Conservation (phyloP, 2,329 filamentous ascomycete genomes). For the Ophiocordyceps robertsii region DNA sequence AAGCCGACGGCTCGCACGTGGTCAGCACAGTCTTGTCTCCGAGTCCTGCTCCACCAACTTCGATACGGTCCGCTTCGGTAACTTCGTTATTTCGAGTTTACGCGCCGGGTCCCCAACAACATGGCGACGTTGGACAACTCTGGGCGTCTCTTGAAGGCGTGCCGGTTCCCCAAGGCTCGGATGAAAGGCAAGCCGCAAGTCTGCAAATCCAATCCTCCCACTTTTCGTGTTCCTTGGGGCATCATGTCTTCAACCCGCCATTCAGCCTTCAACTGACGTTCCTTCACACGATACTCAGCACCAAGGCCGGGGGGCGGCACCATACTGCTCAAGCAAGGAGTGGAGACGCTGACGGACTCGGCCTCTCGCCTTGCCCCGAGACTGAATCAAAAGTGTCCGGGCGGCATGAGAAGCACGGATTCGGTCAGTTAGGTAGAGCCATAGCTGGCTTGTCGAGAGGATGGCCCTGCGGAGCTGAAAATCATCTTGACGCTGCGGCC, state of each 20-base stretch:
- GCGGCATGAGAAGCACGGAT: conserved; percentile 22
- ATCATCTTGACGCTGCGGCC: conserved; percentile 13
- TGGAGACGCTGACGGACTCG: conserved; percentile 20
- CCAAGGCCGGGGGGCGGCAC: conserved; percentile 20
- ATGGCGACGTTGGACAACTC: too few species aligned
- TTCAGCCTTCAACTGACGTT: conserved; percentile 19
- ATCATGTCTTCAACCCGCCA: background rate
- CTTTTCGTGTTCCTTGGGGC: background rate
- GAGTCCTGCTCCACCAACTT: too few species aligned
- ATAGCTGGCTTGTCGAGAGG: conserved; percentile 14
- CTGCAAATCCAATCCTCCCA: conserved; percentile 16
- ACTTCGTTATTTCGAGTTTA: too few species aligned
- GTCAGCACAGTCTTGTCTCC: too few species aligned
- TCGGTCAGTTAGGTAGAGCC: conserved; percentile 14
- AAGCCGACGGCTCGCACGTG: too few species aligned
- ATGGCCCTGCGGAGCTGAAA: conserved; percentile 8
- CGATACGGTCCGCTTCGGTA: background rate
- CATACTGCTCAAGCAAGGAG: conserved; percentile 19
- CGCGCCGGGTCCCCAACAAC: too few species aligned
- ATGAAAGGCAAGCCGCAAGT: conserved; percentile 17
- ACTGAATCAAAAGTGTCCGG: conserved; percentile 15
- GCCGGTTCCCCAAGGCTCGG: conserved; percentile 19
- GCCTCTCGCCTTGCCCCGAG: conserved; percentile 22
- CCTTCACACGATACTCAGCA: conserved; percentile 23
- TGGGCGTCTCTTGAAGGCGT: conserved; percentile 7